Evolutionary conservation across 306 rosid genomes (phyloP), one percentile per base, ranked within the genome.

Genomic region (Astragalus membranaceus): DNA sequence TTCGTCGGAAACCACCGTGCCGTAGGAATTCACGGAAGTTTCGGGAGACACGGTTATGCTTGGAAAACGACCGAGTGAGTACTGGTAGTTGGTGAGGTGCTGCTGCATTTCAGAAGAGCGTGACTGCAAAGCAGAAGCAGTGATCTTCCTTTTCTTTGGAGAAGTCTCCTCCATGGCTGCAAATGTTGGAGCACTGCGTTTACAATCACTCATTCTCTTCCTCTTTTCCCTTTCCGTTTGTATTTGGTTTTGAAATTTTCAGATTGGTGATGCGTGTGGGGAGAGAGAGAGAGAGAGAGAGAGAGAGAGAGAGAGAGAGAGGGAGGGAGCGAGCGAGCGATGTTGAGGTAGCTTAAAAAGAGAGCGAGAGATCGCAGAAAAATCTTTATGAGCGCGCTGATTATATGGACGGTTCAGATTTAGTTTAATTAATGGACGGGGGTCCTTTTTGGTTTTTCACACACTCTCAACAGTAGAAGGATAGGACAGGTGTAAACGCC

Each of bases 341-440:
- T 48, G 16, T 5, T 7, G 6, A 5, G 10, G 6, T 49, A 37
- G 82, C 73, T 61, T 70, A 70, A 78, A 78, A 78, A 74, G 83
- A 43, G 69, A 55, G 68, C 51, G 74, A 55, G 68, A 44, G 74
- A 82, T 74, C 58, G 35, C 5, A 73, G 44, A 43, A 64, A 75
- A 83, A 85, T 79, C 77, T 67, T 64, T 73, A 77, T 71, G 79
- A 72, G 68, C 39, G 3, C 26, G 53, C 56, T 54, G 54, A 73
- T 67, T 51, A 43, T 23, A 78, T 83, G 59, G 70, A 83, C 85
- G 89, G 92, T 67, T 67, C 20, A 76, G 87, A 83, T 89, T 57
- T 17, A 43, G 3, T 26, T 7, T 55, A 13, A 46, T 55, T 55
- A 11, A 64, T 64, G 54, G 44, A 39, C 1, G 36, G 14, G 23